Evolutionary conservation across 176 grass and related monocot genomes (phyloP).

Genomic region (Oryza officinalis): DNA sequence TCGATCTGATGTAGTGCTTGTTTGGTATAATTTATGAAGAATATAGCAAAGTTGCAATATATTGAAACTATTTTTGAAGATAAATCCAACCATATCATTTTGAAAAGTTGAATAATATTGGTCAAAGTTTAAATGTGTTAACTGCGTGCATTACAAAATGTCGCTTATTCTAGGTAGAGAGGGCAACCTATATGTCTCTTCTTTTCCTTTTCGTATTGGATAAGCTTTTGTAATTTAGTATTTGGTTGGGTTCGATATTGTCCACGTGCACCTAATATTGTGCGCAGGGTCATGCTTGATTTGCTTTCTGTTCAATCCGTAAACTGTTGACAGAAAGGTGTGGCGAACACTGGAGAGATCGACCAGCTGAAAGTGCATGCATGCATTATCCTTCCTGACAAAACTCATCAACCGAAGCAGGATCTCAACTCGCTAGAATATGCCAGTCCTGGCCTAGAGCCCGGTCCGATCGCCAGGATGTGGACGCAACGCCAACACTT

Average conservation of each 20-base stretch:
- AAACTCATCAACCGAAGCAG: slow-evolving; percentile 8
- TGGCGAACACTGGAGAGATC: neutral
- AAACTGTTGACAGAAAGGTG: neutral
- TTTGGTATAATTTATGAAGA: too few relatives aligned
- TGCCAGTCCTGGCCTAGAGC: neutral
- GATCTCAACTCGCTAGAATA: slow-evolving; percentile 17
- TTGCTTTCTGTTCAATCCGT: neutral
- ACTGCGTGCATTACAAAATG: too few relatives aligned
- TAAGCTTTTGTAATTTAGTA: neutral
- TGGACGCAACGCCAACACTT: slow-evolving; percentile 38
- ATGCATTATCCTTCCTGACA: neutral
- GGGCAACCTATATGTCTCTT: too few relatives aligned
- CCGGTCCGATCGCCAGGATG: neutral
- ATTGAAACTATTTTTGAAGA: too few relatives aligned
- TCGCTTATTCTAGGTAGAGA: too few relatives aligned
- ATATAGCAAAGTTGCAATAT: too few relatives aligned
- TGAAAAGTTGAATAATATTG: too few relatives aligned
- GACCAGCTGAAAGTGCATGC: slow-evolving; percentile 32
- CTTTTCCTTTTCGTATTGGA: neutral
- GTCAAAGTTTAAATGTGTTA: too few relatives aligned
- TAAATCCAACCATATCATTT: too few relatives aligned
- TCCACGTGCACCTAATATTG: neutral
- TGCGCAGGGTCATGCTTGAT: neutral
- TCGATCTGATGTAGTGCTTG: too few relatives aligned
- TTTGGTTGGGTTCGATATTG: neutral